phyloP scores from a whole-genome alignment of 2,329 filamentous ascomycete genomes.

The Hypoxylon sp. region DNA sequence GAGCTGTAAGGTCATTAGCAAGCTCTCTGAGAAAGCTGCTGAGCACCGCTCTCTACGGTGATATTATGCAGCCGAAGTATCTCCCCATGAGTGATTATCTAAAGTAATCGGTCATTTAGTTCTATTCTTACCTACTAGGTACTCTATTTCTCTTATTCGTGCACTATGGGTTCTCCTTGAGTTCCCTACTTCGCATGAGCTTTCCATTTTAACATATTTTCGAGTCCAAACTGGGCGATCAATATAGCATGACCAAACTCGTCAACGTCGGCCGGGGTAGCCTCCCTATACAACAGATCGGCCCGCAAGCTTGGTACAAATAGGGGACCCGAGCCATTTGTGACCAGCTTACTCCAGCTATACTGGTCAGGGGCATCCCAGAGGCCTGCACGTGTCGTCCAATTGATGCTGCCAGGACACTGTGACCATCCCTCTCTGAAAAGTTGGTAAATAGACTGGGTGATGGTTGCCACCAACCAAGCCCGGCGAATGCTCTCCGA shows the following conservation, averaged over 20 bases:
- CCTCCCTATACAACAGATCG: conserved; percentile 22
- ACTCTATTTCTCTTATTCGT: neutral
- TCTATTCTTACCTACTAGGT: neutral
- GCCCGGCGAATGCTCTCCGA: conserved; percentile 30
- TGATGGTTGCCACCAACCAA: conserved; percentile 24
- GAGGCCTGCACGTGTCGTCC: conserved; percentile 25
- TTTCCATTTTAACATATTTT: conserved; percentile 26
- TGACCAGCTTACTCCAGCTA: conserved; percentile 22
- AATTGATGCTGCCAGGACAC: conserved; percentile 23
- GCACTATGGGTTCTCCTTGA: neutral
- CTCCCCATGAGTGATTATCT: too few relatives aligned
- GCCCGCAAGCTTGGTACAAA: conserved; percentile 21
- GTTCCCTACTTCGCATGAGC: neutral
- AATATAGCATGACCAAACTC: conserved; percentile 28
- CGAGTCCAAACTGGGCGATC: conserved; percentile 14
- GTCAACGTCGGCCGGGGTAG: conserved; percentile 20
- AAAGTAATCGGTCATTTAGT: neutral
- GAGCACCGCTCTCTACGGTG: too few relatives aligned
- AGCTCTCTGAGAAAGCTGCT: too few relatives aligned
- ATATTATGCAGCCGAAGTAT: too few relatives aligned
- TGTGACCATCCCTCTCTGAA: conserved; percentile 26
- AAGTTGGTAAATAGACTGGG: conserved; percentile 26
- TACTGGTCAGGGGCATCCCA: conserved; percentile 31
- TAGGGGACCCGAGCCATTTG: conserved; percentile 13
- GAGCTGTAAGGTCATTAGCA: too few relatives aligned